Conservation (phyloP, 495 filamentous ascomycete species). For the Terfezia claveryi region DNA sequence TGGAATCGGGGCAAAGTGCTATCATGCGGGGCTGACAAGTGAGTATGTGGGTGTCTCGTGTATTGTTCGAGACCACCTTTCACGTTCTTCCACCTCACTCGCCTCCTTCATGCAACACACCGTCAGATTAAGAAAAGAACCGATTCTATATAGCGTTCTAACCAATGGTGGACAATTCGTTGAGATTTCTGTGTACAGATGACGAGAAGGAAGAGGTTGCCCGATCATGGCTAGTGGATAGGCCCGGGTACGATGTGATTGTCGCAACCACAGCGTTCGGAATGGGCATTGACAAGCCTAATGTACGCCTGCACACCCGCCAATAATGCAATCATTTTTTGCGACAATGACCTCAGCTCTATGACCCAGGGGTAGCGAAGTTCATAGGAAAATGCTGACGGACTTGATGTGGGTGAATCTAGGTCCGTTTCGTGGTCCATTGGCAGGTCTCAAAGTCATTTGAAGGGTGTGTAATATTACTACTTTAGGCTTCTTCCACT, state of each 20-base stretch:
- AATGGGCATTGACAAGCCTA: conserved; percentile 92
- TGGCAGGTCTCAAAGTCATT: conserved; percentile 84
- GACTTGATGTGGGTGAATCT: too few relatives aligned
- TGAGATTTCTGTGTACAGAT: conserved; percentile 5
- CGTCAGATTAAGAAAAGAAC: too few relatives aligned
- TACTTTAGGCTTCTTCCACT: too few relatives aligned
- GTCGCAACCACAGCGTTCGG: conserved; percentile 91
- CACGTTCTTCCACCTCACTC: too few relatives aligned
- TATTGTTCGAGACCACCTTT: too few relatives aligned
- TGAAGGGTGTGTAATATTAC: conserved; percentile 31
- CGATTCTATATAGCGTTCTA: too few relatives aligned
- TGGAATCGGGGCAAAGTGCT: conserved; percentile 46
- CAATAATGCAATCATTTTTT: too few relatives aligned
- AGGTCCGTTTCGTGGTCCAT: conserved; percentile 76
- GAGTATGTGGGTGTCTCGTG: neutral
- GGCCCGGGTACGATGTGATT: conserved; percentile 61
- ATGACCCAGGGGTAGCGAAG: too few relatives aligned
- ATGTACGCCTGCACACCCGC: conserved; percentile 17
- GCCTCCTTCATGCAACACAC: too few relatives aligned
- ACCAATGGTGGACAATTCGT: too few relatives aligned
- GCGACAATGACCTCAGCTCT: too few relatives aligned
- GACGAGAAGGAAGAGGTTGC: conserved; percentile 41
- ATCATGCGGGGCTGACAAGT: conserved; percentile 42
- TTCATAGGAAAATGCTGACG: too few relatives aligned
- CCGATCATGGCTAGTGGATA: conserved; percentile 51